These are phyloP conservation scores for Penicillium sp. DNA, from an alignment of 2,329 filamentous ascomycete species.

Conservation along the genomic window DNA sequence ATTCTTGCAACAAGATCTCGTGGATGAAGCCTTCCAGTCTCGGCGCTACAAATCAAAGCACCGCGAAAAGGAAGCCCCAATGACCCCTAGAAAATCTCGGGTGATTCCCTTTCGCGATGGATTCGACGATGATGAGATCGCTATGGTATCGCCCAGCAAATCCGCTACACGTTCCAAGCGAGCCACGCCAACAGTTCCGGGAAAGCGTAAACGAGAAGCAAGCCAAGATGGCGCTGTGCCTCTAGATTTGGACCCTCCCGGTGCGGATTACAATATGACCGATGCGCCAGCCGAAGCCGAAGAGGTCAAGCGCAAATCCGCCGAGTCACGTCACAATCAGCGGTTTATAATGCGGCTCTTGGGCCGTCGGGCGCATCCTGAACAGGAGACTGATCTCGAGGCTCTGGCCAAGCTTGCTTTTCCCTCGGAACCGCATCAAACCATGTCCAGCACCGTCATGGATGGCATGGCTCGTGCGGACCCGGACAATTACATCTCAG, in stretches of 20 bases:
- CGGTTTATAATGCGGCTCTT: conserved; percentile 53
- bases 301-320: conserved; percentile 26
- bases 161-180: conserved; percentile 47
- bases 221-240: conserved; percentile 53
- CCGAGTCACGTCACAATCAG: conserved; percentile 26
- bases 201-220: conserved; percentile 55
- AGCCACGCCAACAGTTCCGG: conserved; percentile 53
- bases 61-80: conserved; percentile 38
- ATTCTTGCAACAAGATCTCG: conserved; percentile 59
- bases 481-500: conserved; percentile 46
- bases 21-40: conserved; percentile 51
- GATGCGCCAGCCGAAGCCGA: conserved; percentile 28
- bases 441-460: conserved; percentile 53
- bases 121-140: conserved; percentile 60
- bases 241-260: conserved; percentile 40
- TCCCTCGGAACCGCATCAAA: conserved; percentile 49
- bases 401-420: conserved; percentile 51
- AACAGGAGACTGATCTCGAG: conserved; percentile 53
- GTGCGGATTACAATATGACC: conserved; percentile 22
- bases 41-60: conserved; percentile 42
- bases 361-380: conserved; percentile 51
- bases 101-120: conserved; percentile 55
- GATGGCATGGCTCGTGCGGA: conserved; percentile 47
- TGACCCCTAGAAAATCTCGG: conserved; percentile 52
- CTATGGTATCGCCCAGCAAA: conserved; percentile 54